These are phyloP conservation scores for Picochlorum sp. DNA, from an alignment of 139 green algal species.

Conservation along the genomic window DNA sequence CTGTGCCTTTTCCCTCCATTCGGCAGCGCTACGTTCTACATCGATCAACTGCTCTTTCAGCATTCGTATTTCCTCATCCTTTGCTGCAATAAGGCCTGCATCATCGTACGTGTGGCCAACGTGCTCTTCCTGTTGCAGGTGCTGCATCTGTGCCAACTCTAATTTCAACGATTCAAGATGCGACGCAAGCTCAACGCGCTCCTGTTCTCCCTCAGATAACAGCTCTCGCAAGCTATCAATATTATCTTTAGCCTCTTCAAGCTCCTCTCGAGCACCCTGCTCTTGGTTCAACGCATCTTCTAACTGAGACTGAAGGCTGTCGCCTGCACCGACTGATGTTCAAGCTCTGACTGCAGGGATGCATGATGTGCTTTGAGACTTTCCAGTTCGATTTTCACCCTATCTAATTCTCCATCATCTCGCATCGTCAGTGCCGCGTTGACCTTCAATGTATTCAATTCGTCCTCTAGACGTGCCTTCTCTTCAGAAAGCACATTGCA, in stretches of 20 bases:
- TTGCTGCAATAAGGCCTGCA: neutral
- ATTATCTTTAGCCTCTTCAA: neutral
- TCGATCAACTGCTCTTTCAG: no score
- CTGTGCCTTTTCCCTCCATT: no score
- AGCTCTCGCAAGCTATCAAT: neutral
- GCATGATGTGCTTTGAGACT: neutral
- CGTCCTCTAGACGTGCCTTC: neutral
- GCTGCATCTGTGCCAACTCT: neutral
- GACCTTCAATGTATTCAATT: slow-evolving; percentile 1
- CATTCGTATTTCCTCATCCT: neutral
- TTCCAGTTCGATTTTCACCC: neutral
- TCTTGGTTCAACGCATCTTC: neutral
- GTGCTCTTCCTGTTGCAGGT: neutral
- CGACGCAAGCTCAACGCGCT: neutral
- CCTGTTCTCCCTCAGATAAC: neutral
- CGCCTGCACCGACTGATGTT: neutral
- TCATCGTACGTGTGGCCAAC: neutral
- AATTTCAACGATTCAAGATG: neutral
- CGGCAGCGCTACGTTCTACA: no score
- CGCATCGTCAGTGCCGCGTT: neutral
- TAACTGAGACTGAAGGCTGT: no score
- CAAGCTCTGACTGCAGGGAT: neutral
- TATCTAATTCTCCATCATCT: neutral
- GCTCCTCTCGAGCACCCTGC: slow-evolving; percentile 6
- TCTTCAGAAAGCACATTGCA: slow-evolving; percentile 3